Evolutionary conservation across 371 early-diverging fungal genomes (phyloP).

Genomic region (Gilbertella persicaria): DNA sequence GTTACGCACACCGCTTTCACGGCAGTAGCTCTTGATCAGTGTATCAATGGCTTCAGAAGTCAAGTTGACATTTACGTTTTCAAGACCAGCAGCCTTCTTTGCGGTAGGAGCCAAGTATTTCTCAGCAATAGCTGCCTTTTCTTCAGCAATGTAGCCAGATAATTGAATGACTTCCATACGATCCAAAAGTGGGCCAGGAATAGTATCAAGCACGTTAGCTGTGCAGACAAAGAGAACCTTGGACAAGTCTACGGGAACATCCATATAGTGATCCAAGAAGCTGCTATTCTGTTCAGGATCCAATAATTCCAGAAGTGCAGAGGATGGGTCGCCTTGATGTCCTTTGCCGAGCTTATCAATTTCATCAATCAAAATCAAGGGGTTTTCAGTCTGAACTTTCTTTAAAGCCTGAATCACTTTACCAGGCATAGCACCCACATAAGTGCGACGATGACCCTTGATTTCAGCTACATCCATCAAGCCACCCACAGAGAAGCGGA

Average conservation of each 20-base stretch:
- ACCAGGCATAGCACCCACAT: slow-evolving; percentile 99
- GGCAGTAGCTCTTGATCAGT: slow-evolving; percentile 89
- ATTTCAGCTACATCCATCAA: slow-evolving; percentile 97
- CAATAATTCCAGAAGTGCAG: slow-evolving; percentile 92
- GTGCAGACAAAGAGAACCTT: slow-evolving; percentile 98
- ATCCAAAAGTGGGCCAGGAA: slow-evolving; percentile 95
- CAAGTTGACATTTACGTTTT: slow-evolving; percentile 70
- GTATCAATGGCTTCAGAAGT: slow-evolving; percentile 77
- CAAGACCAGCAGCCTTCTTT: slow-evolving; percentile 78
- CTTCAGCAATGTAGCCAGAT: slow-evolving; percentile 95
- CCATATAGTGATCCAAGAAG: slow-evolving; percentile 98
- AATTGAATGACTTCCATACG: slow-evolving; percentile 97
- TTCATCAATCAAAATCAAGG: slow-evolving; percentile 96
- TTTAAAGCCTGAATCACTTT: slow-evolving; percentile 97
- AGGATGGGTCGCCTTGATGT: slow-evolving; percentile 96
- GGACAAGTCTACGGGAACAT: slow-evolving; percentile 95
- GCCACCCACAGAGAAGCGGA: slow-evolving; percentile 96
- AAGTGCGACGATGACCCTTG: slow-evolving; percentile 97
- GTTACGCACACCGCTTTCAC: slow-evolving; percentile 97
- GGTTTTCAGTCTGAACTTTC: slow-evolving; percentile 96
- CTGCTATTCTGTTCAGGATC: slow-evolving; percentile 97
- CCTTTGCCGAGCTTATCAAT: slow-evolving; percentile 97
- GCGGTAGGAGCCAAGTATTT: slow-evolving; percentile 88
- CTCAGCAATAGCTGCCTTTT: slow-evolving; percentile 94
- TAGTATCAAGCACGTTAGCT: slow-evolving; percentile 94